Evolutionary conservation across 2,329 filamentous ascomycete species (phyloP), one percentile per base, ranked within the genome.

Genomic region (Ophiostoma pallidulum): DNA sequence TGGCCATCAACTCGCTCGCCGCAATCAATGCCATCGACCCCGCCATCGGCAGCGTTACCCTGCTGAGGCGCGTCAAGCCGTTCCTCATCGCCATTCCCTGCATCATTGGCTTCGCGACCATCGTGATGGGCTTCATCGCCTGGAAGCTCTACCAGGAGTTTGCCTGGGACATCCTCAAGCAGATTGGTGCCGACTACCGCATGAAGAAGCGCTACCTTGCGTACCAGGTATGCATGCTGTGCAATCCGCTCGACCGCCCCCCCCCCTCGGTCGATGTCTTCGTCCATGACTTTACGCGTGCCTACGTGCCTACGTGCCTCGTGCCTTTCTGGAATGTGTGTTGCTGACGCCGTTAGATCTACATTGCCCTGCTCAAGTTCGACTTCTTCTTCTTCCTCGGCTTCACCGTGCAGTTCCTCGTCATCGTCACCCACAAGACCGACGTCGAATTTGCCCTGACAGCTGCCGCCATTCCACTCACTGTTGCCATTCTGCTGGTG

Each of bases 311-410:
- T 24, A 9, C 24, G 24, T 28, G 24, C 24, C 6, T 28, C 24
- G 24, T 5, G 24, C 5, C 24, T 28, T 28, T n/a, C n/a, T n/a
- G n/a, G 12, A 19, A 18, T 24, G n/a, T 35, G 7, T 19, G 13
- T 36, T 50, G 52, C 58, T 64, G 54, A 60, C 24, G 24, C 24
- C 51, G 10, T 24, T 5, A 95, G 90, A 90, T 98, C 64, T 98
- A 96, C 67, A 96, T 98, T 60, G 88, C 92, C 32, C 77, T 98
- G 10, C 77, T 98, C 55, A 98, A 98, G 67, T 98, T 98, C 65
- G 92, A 98, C 69, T 97, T 98, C 68, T 98, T 98, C 80, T 97
- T 98, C 74, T 98, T 98, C 75, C 80, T 98, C 43, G 92, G 91
- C 47, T 98, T 98, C 66, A 97, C 92, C 7, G 87, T 98, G 40